Base-by-base conservation (phyloP, 257 asterid genomes). In the Solanum sitiens region DNA sequence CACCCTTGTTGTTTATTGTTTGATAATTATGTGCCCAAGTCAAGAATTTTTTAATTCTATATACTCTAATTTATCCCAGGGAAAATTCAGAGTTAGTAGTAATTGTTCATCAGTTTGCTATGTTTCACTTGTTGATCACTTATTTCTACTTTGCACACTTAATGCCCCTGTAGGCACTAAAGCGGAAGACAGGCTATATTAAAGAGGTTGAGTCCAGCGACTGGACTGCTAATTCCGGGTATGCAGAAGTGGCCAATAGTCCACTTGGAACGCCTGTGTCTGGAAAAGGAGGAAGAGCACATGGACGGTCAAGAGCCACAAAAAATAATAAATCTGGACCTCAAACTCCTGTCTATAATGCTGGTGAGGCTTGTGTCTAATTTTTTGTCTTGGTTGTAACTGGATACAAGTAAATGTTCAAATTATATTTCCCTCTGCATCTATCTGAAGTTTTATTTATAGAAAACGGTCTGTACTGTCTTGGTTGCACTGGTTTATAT, bases 251-350 rank as follows among this genome's bases (percentile, higher is more conserved):
- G 83, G 84, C 90, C 45, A 91, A 85, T 90, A 92, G 96, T 88
- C 95, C 98, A 65, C 88, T 94, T 37, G 89, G 90, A 30, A 94
- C 98, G 18, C 98, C 98, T 75, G 98, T 94, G 83, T 94, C 98
- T 72, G 94, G 83, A 63, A 95, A 95, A 92, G 98, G 95, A 53
- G 98, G 95, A 88, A 94, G 93, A 91, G 61, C 88, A 27, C 86
- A 84, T 86, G 91, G 92, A 72, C 94, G 96, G 88, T 91, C 98
- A 74, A 97, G 87, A 92, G 93, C 83, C 77, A 91, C 94, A 84
- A 97, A 93, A 91, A 93, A 89, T 88, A 91, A 88, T 90, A 90
- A 86, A 89, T 89, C 98, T 87, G 89, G 86, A 45, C 95, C 97
- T 84, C 92, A 95, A 83, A 94, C 95, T 37, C 97, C 99, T n/a